Evolutionary conservation across 768 basidiomycete genomes (phyloP).

Genomic region (Boletus edulis): DNA sequence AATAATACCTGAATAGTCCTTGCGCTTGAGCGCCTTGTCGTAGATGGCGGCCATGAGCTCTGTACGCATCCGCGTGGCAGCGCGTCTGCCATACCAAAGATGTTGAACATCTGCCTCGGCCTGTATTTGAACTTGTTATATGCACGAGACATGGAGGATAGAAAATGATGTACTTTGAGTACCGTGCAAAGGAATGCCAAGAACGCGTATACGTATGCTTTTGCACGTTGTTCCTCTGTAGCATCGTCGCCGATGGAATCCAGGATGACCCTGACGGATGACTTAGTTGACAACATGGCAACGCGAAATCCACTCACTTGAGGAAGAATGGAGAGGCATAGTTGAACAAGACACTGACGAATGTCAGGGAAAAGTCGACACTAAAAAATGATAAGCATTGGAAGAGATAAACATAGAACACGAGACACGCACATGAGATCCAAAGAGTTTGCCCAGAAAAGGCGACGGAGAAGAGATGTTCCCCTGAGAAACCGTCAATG

Average conservation of each 20-base stretch:
- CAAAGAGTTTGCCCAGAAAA: constrained; percentile 45
- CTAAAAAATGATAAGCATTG: constrained; percentile 24
- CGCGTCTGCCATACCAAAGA: constrained; percentile 81
- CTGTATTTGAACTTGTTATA: constrained; percentile 23
- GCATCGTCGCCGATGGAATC: constrained; percentile 48
- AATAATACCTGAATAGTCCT: constrained; percentile 78
- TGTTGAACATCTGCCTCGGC: constrained; percentile 71
- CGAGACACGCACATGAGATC: constrained; percentile 37
- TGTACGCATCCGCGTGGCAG: constrained; percentile 63
- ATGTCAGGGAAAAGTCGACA: constrained; percentile 66
- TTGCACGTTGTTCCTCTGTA: constrained; percentile 48
- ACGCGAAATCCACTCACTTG: constrained; percentile 42
- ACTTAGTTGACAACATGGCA: background rate
- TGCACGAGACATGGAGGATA: background rate
- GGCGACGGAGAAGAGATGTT: constrained; percentile 38
- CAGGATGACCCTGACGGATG: constrained; percentile 48
- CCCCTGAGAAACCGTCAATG: constrained; percentile 12
- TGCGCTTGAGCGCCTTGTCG: constrained; percentile 81
- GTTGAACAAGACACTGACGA: constrained; percentile 68
- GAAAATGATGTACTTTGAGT: constrained; percentile 18
- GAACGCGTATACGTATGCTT: constrained; percentile 77
- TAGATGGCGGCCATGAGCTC: constrained; percentile 87
- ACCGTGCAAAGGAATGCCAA: constrained; percentile 63
- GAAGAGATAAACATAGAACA: background rate
- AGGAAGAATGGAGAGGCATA: constrained; percentile 86